Base-by-base conservation (phyloP, 495 filamentous ascomycete species). In the Annulohypoxylon maeteangense region DNA sequence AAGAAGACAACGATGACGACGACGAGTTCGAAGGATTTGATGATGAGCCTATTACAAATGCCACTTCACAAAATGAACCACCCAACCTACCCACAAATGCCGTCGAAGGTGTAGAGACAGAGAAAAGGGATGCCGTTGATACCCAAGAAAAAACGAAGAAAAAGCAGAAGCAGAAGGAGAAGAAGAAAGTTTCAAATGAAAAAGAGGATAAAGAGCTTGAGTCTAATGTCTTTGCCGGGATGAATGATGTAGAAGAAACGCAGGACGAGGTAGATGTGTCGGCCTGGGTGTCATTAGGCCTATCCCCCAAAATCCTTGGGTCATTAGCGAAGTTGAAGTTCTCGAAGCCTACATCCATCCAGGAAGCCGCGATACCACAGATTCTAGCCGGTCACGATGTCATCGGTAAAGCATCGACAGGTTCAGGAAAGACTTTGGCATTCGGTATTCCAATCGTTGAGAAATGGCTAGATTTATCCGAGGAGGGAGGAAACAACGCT, bases 371-470 rank as follows among this genome's bases (percentile, higher is more conserved):
- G 14, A 94, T 98, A 77, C 92, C 94, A 1, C 85, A 91, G 47
- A 93, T 97, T 44, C 73, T 90, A 25, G 83, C 84, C 7, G 90
- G 92, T 2, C 89, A 90, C 71, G 92, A 94, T 79, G 84, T 94
- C 5, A 89, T 95, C 65, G 91, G 92, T 29, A 93, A 95, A 76
- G 92, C 92, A 2, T 85, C 90, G 22, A 95, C 92, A 0, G 92
- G 92, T 32, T 94, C 92, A 25, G 92, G 92, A 23, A 95, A 95
- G 78, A 95, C 92, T 0, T 80, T 95, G 25, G 92, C 92, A 0
- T 95, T 92, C 74, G 92, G 89, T 0, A 91, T 95, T 65, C 92
- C 92, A 1, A 91, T 93, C 47, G 75, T 93, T 10, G 91, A 93
- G 76, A 81, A 81, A 61, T 92, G 86, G 83, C 72, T 93, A 11